Evolutionary conservation across 2,329 filamentous ascomycete genomes (phyloP).

Genomic region (Aspergillus sp.): DNA sequence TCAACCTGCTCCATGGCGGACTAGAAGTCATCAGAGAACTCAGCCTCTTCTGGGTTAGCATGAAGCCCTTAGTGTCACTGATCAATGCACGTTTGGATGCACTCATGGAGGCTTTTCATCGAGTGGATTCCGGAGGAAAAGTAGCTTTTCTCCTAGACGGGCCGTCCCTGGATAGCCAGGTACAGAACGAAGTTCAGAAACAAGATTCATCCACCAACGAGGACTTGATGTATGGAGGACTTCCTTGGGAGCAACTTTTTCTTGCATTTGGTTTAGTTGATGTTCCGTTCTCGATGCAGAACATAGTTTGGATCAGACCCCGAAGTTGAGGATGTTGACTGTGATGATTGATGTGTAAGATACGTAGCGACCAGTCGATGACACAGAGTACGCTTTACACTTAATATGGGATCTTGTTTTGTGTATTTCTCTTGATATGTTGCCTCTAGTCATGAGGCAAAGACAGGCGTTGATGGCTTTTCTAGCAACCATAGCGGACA

Average conservation of each 20-base stretch:
- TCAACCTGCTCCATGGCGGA: slow-evolving; percentile 56
- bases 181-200: slow-evolving; percentile 27
- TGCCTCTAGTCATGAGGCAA: background rate
- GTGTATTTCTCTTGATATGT: background rate
- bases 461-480: too few relatives aligned
- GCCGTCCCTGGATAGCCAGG: slow-evolving; percentile 41
- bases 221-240: slow-evolving; percentile 45
- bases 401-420: background rate
- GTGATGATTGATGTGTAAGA: background rate
- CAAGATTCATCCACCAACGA: slow-evolving; percentile 30
- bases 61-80: slow-evolving; percentile 51
- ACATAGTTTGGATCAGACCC: slow-evolving; percentile 30
- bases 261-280: slow-evolving; percentile 33
- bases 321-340: background rate
- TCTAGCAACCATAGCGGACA: too few relatives aligned
- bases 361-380: background rate
- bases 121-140: slow-evolving; percentile 34
- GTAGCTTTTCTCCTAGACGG: slow-evolving; percentile 38
- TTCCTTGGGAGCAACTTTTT: slow-evolving; percentile 28
- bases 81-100: slow-evolving; percentile 50
- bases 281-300: slow-evolving; percentile 22
- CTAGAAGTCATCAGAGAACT: slow-evolving; percentile 58
- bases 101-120: slow-evolving; percentile 40
- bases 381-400: background rate
- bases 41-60: slow-evolving; percentile 60